Evolutionary conservation across 306 rosid genomes (phyloP).

Genomic region (Cucumis melo): DNA sequence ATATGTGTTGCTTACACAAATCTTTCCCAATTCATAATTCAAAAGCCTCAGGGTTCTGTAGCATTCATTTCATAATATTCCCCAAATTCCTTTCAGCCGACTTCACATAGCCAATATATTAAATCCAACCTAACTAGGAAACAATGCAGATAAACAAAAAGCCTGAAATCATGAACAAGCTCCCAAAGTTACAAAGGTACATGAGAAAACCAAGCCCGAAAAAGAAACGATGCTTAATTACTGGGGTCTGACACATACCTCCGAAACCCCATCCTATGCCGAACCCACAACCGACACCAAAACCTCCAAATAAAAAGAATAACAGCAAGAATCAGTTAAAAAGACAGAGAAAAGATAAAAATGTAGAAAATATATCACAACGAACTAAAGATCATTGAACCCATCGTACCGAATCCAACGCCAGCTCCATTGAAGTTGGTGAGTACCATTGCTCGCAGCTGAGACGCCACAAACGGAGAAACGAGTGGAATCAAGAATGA

Average conservation of each 20-base stretch:
- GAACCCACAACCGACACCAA: constrained; percentile 91
- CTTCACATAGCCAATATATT: not conserved
- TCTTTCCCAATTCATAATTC: not conserved
- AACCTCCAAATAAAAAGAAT: constrained; percentile 41
- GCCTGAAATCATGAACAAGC: not conserved
- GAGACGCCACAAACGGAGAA: not conserved
- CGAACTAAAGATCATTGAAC: not conserved
- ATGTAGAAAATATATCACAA: not conserved
- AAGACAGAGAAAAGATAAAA: not conserved
- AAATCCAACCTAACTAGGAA: not conserved
- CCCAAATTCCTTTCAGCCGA: not conserved
- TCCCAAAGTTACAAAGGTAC: not conserved
- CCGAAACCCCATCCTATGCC: constrained; percentile 99
- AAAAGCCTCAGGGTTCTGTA: not conserved
- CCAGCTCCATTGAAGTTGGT: constrained; percentile 75
- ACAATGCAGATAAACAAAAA: not conserved
- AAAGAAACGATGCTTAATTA: not conserved
- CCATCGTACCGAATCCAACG: constrained; percentile 64
- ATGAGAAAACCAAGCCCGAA: not conserved
- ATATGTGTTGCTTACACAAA: not conserved
- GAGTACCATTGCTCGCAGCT: constrained; percentile 44
- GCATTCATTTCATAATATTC: not conserved
- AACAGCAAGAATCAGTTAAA: not conserved
- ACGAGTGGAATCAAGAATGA: not conserved
- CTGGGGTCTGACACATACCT: constrained; percentile 27